Conservation (phyloP, 352 stramenopile genomes). For the Phytophthora syringae region DNA sequence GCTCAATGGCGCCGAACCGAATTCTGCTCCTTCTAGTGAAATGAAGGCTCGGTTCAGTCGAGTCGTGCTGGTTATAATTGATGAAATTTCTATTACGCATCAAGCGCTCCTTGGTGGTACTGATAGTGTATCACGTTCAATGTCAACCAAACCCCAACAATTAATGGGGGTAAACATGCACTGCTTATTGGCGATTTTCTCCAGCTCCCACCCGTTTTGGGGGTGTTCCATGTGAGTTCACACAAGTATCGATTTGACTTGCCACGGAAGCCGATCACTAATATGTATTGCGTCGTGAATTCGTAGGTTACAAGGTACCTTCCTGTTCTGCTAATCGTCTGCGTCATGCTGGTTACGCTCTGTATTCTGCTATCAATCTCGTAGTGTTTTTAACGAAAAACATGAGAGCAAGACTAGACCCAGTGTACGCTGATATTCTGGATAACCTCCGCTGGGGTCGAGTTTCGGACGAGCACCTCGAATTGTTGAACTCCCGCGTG, state of each 20-base stretch:
- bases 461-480: neutral
- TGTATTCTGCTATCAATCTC: slow-evolving; percentile 30
- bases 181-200: slow-evolving; percentile 28
- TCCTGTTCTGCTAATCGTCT: neutral
- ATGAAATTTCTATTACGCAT: slow-evolving; percentile 37
- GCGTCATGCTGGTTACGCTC: slow-evolving; percentile 9
- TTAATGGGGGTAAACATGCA: slow-evolving; percentile 36
- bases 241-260: too few relatives aligned
- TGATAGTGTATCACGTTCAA: slow-evolving; percentile 1
- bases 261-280: neutral
- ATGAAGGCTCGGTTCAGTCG: slow-evolving; percentile 20
- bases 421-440: slow-evolving; percentile 5
- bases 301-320: slow-evolving; percentile 6
- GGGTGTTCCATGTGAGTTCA: slow-evolving; percentile 20
- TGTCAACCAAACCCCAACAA: neutral
- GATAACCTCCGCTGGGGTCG: slow-evolving; percentile 10
- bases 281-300: neutral
- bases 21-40: slow-evolving; percentile 1
- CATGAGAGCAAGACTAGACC: slow-evolving; percentile 20
- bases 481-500: slow-evolving; percentile 5
- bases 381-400: slow-evolving; percentile 34
- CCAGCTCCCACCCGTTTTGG: slow-evolving; percentile 24
- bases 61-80: slow-evolving; percentile 25
- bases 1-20: slow-evolving; percentile 7
- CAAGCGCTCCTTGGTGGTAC: slow-evolving; percentile 25